Conservation (phyloP, 2,329 filamentous ascomycete genomes). For the Xylariaceae sp. region DNA sequence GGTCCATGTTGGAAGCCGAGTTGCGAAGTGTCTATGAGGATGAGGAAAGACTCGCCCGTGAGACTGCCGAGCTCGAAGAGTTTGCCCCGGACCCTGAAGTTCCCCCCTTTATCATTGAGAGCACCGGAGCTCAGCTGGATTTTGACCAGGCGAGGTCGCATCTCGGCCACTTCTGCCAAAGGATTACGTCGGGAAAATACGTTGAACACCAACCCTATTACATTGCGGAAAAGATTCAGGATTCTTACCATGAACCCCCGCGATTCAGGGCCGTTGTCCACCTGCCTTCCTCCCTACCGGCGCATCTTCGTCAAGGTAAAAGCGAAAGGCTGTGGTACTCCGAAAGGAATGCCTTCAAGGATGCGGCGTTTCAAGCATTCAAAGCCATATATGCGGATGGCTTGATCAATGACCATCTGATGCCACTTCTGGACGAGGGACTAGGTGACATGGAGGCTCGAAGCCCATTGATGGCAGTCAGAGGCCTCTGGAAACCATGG, state of each 20-base stretch:
- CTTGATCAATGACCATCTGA: conserved; percentile 70
- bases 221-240: conserved; percentile 40
- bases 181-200: conserved; percentile 53
- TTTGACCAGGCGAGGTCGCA: conserved; percentile 70
- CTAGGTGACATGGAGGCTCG: conserved; percentile 37
- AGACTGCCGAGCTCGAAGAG: conserved; percentile 46
- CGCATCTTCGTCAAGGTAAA: conserved; percentile 48
- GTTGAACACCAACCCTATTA: conserved; percentile 66
- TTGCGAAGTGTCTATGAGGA: conserved; percentile 68
- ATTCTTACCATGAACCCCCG: conserved; percentile 19
- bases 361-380: conserved; percentile 81
- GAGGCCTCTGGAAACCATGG: conserved; percentile 45
- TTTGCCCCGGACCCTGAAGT: conserved; percentile 30
- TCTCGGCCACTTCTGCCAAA: conserved; percentile 73
- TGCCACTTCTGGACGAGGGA: conserved; percentile 54
- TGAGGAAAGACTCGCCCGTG: conserved; percentile 48
- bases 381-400: conserved; percentile 61
- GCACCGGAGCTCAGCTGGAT: conserved; percentile 60
- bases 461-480: conserved; percentile 33
- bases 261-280: conserved; percentile 55
- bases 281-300: conserved; percentile 66
- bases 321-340: conserved; percentile 59
- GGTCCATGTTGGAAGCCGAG: conserved; percentile 62
- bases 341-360: conserved; percentile 67
- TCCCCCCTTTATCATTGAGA: conserved; percentile 34